Percentiles rank a stretch among this genome's conserved stretches.
Evolutionary conservation across 805 yeast species (phyloP).

Genomic region (Priceomyces fermenticarens): DNA sequence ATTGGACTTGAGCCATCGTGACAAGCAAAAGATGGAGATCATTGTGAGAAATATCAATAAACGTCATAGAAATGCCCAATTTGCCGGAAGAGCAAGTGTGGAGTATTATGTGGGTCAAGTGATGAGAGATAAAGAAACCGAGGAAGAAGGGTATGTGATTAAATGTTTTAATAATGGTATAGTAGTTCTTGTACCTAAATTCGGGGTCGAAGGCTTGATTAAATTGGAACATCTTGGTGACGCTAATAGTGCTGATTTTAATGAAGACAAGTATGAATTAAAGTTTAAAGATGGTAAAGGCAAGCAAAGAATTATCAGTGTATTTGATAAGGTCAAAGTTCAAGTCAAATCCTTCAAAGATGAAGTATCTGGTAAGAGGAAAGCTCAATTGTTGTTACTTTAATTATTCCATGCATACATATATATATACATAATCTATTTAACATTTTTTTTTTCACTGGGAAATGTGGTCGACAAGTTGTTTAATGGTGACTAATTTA

Average conservation of each 20-base stretch:
- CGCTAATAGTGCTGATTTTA: slow-evolving; percentile 57
- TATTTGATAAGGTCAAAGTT: slow-evolving; percentile 85
- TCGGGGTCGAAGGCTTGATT: slow-evolving; percentile 93
- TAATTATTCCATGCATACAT: slow-evolving; percentile 16
- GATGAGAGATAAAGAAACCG: slow-evolving; percentile 76
- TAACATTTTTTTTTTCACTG: not conserved
- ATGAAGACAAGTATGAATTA: slow-evolving; percentile 75
- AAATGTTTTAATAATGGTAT: slow-evolving; percentile 93
- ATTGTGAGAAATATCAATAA: slow-evolving; percentile 86
- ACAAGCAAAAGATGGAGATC: slow-evolving; percentile 83
- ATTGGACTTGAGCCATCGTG: slow-evolving; percentile 76
- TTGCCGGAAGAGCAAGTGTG: slow-evolving; percentile 97
- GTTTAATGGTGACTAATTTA: slow-evolving; percentile 77
- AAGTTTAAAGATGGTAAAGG: slow-evolving; percentile 51
- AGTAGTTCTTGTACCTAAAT: slow-evolving; percentile 90
- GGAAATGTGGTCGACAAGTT: slow-evolving; percentile 54
- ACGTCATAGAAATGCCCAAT: slow-evolving; percentile 96
- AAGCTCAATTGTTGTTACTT: slow-evolving; percentile 69
- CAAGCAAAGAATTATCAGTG: slow-evolving; percentile 49
- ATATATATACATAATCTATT: slow-evolving; percentile 1
- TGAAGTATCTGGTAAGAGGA: slow-evolving; percentile 87
- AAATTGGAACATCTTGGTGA: slow-evolving; percentile 75
- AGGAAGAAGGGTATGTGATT: slow-evolving; percentile 87
- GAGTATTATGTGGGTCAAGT: slow-evolving; percentile 98
- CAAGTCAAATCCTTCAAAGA: slow-evolving; percentile 80